Evolutionary conservation across 148 eudicot species (phyloP).

Genomic region (Silene conica): DNA sequence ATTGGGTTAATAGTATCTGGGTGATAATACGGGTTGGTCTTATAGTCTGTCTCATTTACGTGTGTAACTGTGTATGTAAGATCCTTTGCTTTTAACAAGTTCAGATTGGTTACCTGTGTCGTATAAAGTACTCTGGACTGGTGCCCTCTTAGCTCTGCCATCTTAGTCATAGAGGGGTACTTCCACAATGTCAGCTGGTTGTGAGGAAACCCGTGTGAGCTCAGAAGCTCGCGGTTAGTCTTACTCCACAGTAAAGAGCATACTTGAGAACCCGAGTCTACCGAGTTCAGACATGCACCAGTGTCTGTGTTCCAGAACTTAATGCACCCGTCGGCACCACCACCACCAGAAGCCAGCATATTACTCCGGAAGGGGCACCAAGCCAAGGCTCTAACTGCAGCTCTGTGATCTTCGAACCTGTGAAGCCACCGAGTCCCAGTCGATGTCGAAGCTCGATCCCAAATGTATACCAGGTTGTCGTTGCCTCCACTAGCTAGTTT

Average conservation of each 20-base stretch:
- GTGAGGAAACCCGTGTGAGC: constrained; percentile 79
- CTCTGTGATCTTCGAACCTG: constrained; percentile 82
- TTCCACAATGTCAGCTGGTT: constrained; percentile 85
- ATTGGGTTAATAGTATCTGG: too few species aligned
- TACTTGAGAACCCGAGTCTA: constrained; percentile 78
- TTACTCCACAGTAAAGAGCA: constrained; percentile 80
- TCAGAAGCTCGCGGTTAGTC: constrained; percentile 69
- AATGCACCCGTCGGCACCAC: constrained; percentile 66
- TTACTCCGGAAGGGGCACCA: constrained; percentile 94
- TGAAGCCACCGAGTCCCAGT: constrained; percentile 61
- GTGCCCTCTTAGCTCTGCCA: constrained; percentile 76
- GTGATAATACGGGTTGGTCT: too few species aligned
- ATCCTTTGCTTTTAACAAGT: neutral
- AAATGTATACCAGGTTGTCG: constrained; percentile 72
- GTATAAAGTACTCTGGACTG: constrained; percentile 81
- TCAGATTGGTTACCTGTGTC: constrained; percentile 50
- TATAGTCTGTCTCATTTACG: too few species aligned
- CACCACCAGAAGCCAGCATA: constrained; percentile 80
- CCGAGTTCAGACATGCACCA: constrained; percentile 76
- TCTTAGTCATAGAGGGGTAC: constrained; percentile 80
- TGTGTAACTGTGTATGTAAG: too few species aligned
- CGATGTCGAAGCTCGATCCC: constrained; percentile 66
- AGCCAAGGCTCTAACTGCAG: constrained; percentile 85
- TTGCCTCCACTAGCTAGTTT: constrained; percentile 84
- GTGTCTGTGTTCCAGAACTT: constrained; percentile 92